Conservation (phyloP, 2,329 filamentous ascomycete genomes). For the Aureobasidium sp. region DNA sequence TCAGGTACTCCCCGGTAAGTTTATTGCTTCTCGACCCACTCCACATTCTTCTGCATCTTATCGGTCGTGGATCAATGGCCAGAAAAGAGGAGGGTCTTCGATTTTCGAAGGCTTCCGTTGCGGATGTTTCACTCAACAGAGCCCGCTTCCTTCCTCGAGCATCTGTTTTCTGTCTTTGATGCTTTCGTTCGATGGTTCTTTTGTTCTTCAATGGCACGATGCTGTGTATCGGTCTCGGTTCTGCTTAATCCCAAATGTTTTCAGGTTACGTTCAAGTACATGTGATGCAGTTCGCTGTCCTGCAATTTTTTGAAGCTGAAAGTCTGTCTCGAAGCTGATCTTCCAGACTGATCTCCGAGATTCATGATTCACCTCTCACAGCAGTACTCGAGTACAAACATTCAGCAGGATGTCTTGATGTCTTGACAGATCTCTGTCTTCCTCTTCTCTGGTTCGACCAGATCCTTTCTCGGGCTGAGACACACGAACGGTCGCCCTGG, state of each 20-base stretch:
- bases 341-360: not conserved
- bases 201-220: too few species aligned
- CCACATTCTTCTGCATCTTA: not conserved
- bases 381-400: not conserved
- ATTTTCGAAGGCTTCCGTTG: not conserved
- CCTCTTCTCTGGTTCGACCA: not conserved
- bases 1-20: not conserved
- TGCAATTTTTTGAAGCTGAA: too few species aligned
- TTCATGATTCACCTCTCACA: not conserved
- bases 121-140: slow-evolving; percentile 3
- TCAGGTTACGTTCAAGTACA: too few species aligned
- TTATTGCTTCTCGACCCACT: slow-evolving; percentile 5
- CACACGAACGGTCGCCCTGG: slow-evolving; percentile 6
- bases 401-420: not conserved
- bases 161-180: not conserved
- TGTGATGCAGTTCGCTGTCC: too few species aligned
- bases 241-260: too few species aligned
- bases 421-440: not conserved
- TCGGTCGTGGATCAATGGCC: slow-evolving; percentile 9
- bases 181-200: too few species aligned
- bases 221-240: too few species aligned
- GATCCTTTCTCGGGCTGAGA: not conserved
- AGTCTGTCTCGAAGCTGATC: too few species aligned
- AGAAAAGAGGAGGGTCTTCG: not conserved
- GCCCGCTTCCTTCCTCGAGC: not conserved